phyloP scores from a whole-genome alignment of 2,329 filamentous ascomycete species.

The Dichotomopilus funicola region DNA sequence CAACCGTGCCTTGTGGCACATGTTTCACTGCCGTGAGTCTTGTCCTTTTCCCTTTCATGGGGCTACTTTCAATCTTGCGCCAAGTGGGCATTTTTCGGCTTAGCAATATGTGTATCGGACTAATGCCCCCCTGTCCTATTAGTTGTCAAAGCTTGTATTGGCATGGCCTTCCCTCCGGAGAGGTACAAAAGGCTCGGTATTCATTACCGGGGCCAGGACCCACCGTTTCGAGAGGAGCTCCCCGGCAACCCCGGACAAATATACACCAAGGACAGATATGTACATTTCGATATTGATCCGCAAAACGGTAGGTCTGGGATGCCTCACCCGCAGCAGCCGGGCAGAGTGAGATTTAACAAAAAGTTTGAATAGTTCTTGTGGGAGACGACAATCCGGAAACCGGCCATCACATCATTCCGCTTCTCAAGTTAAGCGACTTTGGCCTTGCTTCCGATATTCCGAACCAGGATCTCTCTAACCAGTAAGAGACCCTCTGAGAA shows the following conservation, averaged over 20 bases:
- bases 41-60: background rate
- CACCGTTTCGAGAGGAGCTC: background rate
- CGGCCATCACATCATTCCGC: background rate
- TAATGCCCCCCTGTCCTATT: background rate
- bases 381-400: background rate
- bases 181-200: background rate
- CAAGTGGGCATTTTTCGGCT: background rate
- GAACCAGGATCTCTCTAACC: rapidly evolving
- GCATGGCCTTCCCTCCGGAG: background rate
- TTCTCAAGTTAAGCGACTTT: constrained; percentile 3
- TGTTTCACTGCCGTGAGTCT: background rate
- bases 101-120: too few species aligned
- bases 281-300: constrained; percentile 10
- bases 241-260: background rate
- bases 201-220: background rate
- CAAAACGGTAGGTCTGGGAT: background rate
- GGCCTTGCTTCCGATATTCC: background rate
- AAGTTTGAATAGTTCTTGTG: background rate
- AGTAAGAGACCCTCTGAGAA: background rate
- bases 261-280: background rate
- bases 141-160: background rate
- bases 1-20: background rate
- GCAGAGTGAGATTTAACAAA: background rate
- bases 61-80: background rate
- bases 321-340: too few species aligned